Evolutionary conservation across 768 basidiomycete genomes (phyloP), one percentile per base, ranked within the genome.

Genomic region (Suillus alpinus): DNA sequence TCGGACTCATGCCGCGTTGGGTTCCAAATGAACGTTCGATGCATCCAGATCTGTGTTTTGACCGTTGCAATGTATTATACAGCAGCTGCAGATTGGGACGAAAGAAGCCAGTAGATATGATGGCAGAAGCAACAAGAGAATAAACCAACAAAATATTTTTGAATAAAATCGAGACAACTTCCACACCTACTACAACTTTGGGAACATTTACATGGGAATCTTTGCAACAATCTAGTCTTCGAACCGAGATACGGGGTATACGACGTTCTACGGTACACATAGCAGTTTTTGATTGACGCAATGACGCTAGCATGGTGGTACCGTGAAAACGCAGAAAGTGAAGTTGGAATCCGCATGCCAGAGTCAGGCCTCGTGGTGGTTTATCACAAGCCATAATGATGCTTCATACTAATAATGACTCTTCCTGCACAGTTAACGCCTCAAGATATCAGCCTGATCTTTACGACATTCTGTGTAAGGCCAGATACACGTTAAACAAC

Each of bases 51-150:
- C 14, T 23, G 23, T 55, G 52, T 55, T 26, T 23, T 20, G 36
- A 39, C 23, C 10, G 9, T 55, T 39, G 9, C 53, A 55, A 36
- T 2, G 52, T 23, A 55, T 52, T 23, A 55, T 52, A 32, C 32
- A 51, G 51, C n/a, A 52, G 51, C 51, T 34, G 51, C n/a, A 20
- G 7, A 52, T 39, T 39, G 53, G 20, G 53, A 55, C 37, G 53
- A 39, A 55, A 39, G 36, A 53, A 39, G 53, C 31, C 49, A 18
- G 16, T 2, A 14, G 47, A 29, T 49, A 55, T 55, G 53, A 55
- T 55, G 53, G 53, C 37, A 55, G 53, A 55, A 55, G 53, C 13
- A 55, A n/a, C 23, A 16, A 39, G 20, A 55, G 53, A 55, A 55
- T 18, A 39, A 26, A 26, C 16, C 16, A 39, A 23, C 16, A 55